Conservation (phyloP, 2,329 filamentous ascomycete genomes). For the Myriosclerotinia duriaeana region DNA sequence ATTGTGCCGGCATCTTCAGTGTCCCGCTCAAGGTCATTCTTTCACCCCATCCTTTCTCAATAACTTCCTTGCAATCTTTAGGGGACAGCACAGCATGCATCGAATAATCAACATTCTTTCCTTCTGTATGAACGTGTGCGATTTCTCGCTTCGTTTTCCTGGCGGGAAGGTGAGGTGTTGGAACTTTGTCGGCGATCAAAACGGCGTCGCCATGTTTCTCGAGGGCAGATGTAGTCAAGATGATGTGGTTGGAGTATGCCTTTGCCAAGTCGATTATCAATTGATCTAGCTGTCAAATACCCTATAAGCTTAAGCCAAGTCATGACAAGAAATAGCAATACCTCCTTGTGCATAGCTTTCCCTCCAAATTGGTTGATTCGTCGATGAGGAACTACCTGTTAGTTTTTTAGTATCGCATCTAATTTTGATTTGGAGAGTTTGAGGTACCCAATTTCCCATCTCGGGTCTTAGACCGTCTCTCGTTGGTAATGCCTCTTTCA, state of each 20-base stretch:
- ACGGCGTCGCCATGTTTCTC: slow-evolving; percentile 34
- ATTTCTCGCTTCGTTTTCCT: slow-evolving; percentile 31
- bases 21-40: slow-evolving; percentile 32
- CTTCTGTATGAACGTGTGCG: slow-evolving; percentile 32
- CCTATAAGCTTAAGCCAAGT: neutral
- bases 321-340: neutral
- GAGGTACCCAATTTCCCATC: slow-evolving; percentile 30
- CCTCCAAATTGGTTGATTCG: slow-evolving; percentile 29
- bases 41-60: slow-evolving; percentile 35
- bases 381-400: slow-evolving; percentile 28
- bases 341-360: slow-evolving; percentile 31
- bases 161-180: slow-evolving; percentile 30
- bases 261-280: slow-evolving; percentile 15
- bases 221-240: slow-evolving; percentile 30
- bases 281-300: neutral
- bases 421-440: no score
- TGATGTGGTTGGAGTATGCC: slow-evolving; percentile 25
- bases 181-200: slow-evolving; percentile 28
- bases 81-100: slow-evolving; percentile 34
- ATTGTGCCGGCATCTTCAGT: slow-evolving; percentile 32
- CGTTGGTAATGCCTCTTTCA: slow-evolving; percentile 27
- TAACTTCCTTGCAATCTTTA: slow-evolving; percentile 34
- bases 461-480: slow-evolving; percentile 30
- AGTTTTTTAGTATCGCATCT: no score
- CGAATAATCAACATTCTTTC: slow-evolving; percentile 31